Percentiles rank a stretch among this genome's conserved stretches.
Conservation (phyloP, 805 yeast genomes). For the Metschnikowia matae region DNA sequence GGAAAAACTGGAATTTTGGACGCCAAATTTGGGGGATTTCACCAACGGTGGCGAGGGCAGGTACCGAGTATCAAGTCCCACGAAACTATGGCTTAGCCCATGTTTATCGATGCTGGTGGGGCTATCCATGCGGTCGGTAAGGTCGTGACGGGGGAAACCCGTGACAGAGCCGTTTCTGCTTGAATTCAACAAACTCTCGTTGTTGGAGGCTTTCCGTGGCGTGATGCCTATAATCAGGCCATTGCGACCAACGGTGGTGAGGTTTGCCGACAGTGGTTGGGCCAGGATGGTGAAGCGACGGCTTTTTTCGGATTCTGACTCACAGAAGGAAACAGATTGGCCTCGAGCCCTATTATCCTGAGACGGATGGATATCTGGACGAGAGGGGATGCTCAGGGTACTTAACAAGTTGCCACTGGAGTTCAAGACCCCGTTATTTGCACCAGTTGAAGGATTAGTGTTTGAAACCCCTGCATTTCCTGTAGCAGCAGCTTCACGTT, state of each 20-base stretch:
- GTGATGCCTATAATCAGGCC: conserved; percentile 7
- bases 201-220: conserved; percentile 10
- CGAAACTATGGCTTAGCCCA: background rate
- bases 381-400: background rate
- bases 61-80: conserved; percentile 5
- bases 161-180: conserved; percentile 11
- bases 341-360: conserved; percentile 8
- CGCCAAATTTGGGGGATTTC: conserved; percentile 4
- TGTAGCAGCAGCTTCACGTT: background rate
- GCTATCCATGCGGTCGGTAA: conserved; percentile 9
- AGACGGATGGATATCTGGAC: conserved; percentile 4
- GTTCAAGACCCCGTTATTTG: no score
- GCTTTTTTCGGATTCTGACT: conserved; percentile 32
- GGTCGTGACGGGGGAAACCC: conserved; percentile 5
- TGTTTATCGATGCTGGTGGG: conserved; percentile 7
- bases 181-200: conserved; percentile 5
- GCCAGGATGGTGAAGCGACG: conserved; percentile 42
- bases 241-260: conserved; percentile 11
- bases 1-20: background rate
- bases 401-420: background rate
- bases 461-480: background rate
- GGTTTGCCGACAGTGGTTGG: conserved; percentile 36
- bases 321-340: conserved; percentile 34
- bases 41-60: conserved; percentile 12
- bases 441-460: background rate